phyloP scores from a whole-genome alignment of 345 rosid genomes.

The Trapa incisa region DNA sequence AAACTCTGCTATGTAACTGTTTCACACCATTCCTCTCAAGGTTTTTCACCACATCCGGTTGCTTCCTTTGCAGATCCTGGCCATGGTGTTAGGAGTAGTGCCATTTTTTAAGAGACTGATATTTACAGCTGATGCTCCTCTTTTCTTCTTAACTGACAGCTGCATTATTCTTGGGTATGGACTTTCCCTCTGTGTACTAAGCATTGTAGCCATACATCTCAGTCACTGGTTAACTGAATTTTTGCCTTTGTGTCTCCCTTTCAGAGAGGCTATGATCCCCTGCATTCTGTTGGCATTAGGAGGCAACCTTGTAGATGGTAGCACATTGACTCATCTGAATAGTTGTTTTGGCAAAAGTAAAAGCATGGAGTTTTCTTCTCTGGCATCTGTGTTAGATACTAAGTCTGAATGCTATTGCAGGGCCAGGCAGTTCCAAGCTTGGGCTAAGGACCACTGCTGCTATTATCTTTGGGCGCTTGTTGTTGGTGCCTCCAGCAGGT shows the following conservation, averaged over 20 bases:
- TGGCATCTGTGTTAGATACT: neutral
- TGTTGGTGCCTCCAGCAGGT: slow-evolving; percentile 84
- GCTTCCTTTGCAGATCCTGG: slow-evolving; percentile 48
- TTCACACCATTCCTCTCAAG: neutral
- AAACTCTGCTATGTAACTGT: neutral
- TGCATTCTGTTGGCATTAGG: slow-evolving; percentile 90
- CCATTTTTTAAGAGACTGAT: slow-evolving; percentile 73
- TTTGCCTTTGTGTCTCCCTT: neutral
- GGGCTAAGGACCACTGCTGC: slow-evolving; percentile 86
- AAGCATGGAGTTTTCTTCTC: neutral
- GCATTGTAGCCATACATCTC: neutral
- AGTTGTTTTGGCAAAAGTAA: neutral
- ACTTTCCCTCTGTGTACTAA: neutral
- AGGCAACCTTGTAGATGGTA: slow-evolving; percentile 94
- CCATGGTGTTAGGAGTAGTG: slow-evolving; percentile 68
- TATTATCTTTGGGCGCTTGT: slow-evolving; percentile 62
- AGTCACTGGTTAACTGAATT: neutral
- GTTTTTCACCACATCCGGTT: neutral
- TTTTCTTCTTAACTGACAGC: slow-evolving; percentile 94
- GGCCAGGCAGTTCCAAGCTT: slow-evolving; percentile 95
- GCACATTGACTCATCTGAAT: slow-evolving; percentile 9
- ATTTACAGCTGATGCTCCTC: slow-evolving; percentile 77
- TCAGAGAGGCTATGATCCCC: slow-evolving; percentile 97
- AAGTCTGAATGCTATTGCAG: slow-evolving; percentile 25
- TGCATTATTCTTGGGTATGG: slow-evolving; percentile 93